phyloP scores from a whole-genome alignment of 352 stramenopile genomes.

The Aphanomyces astaci region DNA sequence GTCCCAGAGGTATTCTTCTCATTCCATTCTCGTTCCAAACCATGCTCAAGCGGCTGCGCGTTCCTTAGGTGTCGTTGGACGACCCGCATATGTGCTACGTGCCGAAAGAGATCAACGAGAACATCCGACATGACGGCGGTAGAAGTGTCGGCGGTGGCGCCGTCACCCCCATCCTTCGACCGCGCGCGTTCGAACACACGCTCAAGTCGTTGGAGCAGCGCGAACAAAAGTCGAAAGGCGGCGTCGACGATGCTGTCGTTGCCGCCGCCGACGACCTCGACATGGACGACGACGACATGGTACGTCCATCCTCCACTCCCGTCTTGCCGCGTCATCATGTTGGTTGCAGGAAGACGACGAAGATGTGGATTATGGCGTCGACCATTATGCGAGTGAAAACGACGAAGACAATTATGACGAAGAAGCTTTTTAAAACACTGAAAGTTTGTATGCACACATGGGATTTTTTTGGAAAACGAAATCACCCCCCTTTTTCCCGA shows the following conservation, averaged over 20 bases:
- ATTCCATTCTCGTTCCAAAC: too few species aligned
- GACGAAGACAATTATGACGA: not conserved
- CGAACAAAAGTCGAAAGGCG: constrained; percentile 16
- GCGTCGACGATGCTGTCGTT: not conserved
- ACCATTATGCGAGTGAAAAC: constrained; percentile 11
- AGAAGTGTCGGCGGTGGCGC: not conserved
- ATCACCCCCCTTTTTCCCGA: not conserved
- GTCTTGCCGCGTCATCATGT: too few species aligned
- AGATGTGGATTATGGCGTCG: constrained; percentile 9
- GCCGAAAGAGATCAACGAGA: constrained; percentile 21
- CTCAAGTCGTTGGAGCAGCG: constrained; percentile 21
- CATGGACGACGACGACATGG: constrained; percentile 22
- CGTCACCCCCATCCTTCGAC: not conserved
- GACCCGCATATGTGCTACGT: constrained; percentile 17
- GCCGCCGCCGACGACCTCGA: constrained; percentile 7
- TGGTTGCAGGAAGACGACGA: constrained; percentile 8
- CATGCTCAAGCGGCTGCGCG: too few species aligned
- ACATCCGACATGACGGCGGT: constrained; percentile 14
- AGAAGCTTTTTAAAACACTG: constrained; percentile 16
- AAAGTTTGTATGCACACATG: not conserved
- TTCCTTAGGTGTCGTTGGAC: constrained; percentile 8
- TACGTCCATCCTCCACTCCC: too few species aligned
- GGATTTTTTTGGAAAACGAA: not conserved
- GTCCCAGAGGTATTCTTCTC: constrained; percentile 14
- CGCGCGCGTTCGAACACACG: constrained; percentile 17